Evolutionary conservation across 2,329 filamentous ascomycete species (phyloP).

Genomic region (Dendryphion nanum): DNA sequence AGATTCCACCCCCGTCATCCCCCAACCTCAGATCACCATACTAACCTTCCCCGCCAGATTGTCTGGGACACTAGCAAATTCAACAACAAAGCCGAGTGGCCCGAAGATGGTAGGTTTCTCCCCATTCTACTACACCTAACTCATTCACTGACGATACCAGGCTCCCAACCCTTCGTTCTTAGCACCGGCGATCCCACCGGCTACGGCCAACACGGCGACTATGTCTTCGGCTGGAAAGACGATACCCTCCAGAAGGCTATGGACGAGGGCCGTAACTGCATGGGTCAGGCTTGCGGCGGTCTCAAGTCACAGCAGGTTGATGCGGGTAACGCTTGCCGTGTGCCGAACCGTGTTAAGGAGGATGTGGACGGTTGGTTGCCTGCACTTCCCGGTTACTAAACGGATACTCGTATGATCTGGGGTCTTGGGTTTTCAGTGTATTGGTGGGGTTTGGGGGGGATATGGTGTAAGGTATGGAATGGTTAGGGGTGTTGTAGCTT

Average conservation of each 20-base stretch:
- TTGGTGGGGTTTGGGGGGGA: too few species aligned
- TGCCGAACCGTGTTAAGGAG: slow-evolving; percentile 15
- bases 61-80: slow-evolving; percentile 41
- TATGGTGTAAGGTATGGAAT: too few species aligned
- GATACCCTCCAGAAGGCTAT: slow-evolving; percentile 18
- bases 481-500: too few species aligned
- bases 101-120: slow-evolving; percentile 7
- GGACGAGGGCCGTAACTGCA: slow-evolving; percentile 20
- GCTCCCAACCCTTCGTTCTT: slow-evolving; percentile 18
- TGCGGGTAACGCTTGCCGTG: slow-evolving; percentile 13
- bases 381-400: too few species aligned
- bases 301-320: slow-evolving; percentile 12
- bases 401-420: too few species aligned
- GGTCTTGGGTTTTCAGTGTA: too few species aligned
- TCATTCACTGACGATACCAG: not conserved
- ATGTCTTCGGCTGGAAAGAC: slow-evolving; percentile 22
- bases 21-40: not conserved
- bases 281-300: slow-evolving; percentile 13
- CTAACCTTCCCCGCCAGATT: slow-evolving; percentile 4
- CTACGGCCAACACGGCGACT: slow-evolving; percentile 15
- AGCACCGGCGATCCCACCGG: slow-evolving; percentile 14
- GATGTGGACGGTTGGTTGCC: slow-evolving; percentile 19
- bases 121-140: not conserved
- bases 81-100: slow-evolving; percentile 21
- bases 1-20: not conserved